Evolutionary conservation across 345 rosid genomes (phyloP).

Genomic region (Erucastrum elatum): DNA sequence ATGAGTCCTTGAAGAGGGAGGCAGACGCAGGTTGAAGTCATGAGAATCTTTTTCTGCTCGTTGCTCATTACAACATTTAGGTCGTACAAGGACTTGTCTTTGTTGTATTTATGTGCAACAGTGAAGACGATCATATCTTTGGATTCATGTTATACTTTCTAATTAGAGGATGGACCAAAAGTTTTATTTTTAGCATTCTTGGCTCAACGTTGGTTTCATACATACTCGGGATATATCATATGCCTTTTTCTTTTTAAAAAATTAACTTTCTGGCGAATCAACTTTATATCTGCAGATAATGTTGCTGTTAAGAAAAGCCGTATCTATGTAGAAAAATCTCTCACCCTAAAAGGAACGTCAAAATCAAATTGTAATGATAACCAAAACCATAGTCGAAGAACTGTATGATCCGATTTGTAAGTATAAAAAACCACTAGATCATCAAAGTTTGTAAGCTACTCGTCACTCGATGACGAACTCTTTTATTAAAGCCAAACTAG

Average conservation of each 20-base stretch:
- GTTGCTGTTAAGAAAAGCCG: not conserved
- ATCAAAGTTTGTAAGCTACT: not conserved
- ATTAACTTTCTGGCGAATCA: not conserved
- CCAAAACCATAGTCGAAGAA: not conserved
- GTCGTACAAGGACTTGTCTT: not conserved
- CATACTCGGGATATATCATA: not conserved
- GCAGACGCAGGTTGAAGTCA: not conserved
- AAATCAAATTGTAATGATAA: not conserved
- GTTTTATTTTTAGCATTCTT: not conserved
- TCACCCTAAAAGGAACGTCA: not conserved
- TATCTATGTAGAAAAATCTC: not conserved
- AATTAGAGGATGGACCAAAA: not conserved
- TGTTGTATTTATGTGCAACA: not conserved
- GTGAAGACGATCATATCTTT: not conserved
- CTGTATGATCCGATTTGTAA: not conserved
- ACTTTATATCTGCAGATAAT: not conserved
- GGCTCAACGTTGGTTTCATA: not conserved
- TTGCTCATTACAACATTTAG: not conserved
- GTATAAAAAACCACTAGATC: slow-evolving; percentile 16
- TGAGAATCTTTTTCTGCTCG: not conserved
- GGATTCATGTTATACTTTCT: not conserved
- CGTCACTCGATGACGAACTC: not conserved
- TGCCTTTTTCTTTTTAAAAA: not conserved
- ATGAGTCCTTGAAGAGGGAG: not conserved
- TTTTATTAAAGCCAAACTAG: slow-evolving; percentile 10